Evolutionary conservation across 257 asterid species (phyloP), one percentile per base, ranked within the genome.

Genomic region (Solanum verrucosum): DNA sequence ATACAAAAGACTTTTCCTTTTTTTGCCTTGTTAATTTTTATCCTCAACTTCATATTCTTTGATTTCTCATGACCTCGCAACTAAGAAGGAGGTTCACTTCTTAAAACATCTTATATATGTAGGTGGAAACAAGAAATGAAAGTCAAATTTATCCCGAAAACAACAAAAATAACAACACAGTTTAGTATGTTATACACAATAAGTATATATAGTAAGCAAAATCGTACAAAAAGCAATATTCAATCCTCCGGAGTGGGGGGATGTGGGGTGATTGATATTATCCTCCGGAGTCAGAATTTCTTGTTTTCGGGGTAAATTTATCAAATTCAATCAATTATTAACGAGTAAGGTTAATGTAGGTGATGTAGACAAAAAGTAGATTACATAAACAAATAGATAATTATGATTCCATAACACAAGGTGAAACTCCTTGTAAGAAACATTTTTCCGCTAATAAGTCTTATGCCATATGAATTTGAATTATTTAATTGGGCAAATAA

Each of bases 201-300:
- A 5, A 65, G 4, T n/a, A 65, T 10, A 60, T 60, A 60, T 52
- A 52, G 23, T 52, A 21, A 59, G 68, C 5, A 59, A 59, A 59
- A 21, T 59, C 27, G 0, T 59, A 59, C 27, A 0, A 20, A 56
- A 56, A 56, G 67, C 20, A 3, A 38, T 38, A 38, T 38, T 38
- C 44, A 38, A 38, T 38, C 44, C 44, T 38, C 44, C 44, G 44
- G 44, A 38, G n/a, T 6, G 9, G 15, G 1, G 71, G 72, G 33
- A n/a, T 4, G 5, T 13, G 63, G 9, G 16, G 5, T 68, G 35
- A 0, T 27, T 27, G 74, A 27, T 27, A 68, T 27, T 27, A 68
- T 27, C 10, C 21, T 68, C 3, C 0, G 2, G 3, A 2, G 7
- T 12, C 21, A 6, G 0, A 67, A 67, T 0, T 25, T 11, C 4